These are phyloP conservation scores for Grifola frondosa DNA, from an alignment of 1,284 basidiomycete species.

Conservation along the genomic window DNA sequence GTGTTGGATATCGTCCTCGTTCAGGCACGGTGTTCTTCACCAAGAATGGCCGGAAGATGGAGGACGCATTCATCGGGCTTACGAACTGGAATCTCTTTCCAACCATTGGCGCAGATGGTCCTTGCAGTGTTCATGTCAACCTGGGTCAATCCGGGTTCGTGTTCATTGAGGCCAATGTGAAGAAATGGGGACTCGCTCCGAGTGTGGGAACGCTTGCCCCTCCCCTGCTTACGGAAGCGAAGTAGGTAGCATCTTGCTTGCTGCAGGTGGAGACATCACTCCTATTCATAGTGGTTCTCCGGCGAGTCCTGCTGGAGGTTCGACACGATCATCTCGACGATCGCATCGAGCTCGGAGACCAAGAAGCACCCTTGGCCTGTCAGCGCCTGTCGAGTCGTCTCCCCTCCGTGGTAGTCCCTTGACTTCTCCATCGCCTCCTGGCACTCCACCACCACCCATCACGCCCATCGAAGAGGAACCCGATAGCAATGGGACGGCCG, in stretches of 20 bases:
- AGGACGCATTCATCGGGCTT: constrained; percentile 90
- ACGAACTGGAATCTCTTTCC: constrained; percentile 92
- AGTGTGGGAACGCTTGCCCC: constrained; percentile 94
- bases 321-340: constrained; percentile 55
- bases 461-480: constrained; percentile 71
- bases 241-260: constrained; percentile 88
- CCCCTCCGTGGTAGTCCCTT: constrained; percentile 50
- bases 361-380: constrained; percentile 33
- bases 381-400: constrained; percentile 53
- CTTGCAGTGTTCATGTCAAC: constrained; percentile 93
- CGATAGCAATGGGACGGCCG: constrained; percentile 31
- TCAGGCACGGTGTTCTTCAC: constrained; percentile 98
- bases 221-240: constrained; percentile 96
- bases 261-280: constrained; percentile 72
- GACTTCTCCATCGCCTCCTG: constrained; percentile 44
- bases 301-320: constrained; percentile 44
- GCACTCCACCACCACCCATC: constrained; percentile 73
- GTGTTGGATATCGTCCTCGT: constrained; percentile 90
- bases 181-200: constrained; percentile 96
- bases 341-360: constrained; percentile 56
- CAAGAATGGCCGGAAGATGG: constrained; percentile 91
- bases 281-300: constrained; percentile 40
- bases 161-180: constrained; percentile 97
- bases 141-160: constrained; percentile 95
- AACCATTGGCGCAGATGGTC: constrained; percentile 90